Evolutionary conservation across 352 stramenopile genomes (phyloP).

Genomic region (Phytopythium aichiense): DNA sequence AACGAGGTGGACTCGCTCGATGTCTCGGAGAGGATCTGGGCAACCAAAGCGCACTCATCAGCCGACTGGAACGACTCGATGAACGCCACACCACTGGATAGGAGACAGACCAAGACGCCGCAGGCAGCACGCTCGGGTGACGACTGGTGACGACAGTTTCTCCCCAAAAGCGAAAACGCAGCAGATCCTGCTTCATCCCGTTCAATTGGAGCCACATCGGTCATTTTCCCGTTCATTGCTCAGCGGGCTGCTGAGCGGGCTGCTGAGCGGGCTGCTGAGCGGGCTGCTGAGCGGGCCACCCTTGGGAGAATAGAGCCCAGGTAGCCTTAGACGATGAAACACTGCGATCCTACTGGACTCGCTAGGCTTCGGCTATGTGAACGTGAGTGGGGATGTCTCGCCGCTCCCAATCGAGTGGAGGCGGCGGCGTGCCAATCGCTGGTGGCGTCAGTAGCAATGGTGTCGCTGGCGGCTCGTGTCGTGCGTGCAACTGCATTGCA

Average conservation of each 20-base stretch:
- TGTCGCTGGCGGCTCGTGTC: too few relatives aligned
- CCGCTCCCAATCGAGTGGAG: too few relatives aligned
- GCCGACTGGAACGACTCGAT: conserved; percentile 5
- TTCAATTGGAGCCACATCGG: too few relatives aligned
- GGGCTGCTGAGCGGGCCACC: not conserved
- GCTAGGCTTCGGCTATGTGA: too few relatives aligned
- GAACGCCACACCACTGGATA: not conserved
- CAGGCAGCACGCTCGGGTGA: not conserved
- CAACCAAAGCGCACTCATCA: not conserved
- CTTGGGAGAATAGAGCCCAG: conserved; percentile 20
- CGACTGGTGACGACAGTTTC: too few relatives aligned
- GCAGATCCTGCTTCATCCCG: not conserved
- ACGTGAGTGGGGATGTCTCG: too few relatives aligned
- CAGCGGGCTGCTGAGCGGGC: not conserved
- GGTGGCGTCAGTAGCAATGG: too few relatives aligned
- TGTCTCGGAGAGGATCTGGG: not conserved
- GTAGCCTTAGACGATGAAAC: too few relatives aligned
- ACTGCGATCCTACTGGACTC: too few relatives aligned
- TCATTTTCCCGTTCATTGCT: too few relatives aligned
- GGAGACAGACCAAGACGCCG: not conserved
- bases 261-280: not conserved
- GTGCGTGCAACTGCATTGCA: too few relatives aligned
- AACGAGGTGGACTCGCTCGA: not conserved
- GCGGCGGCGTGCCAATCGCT: too few relatives aligned
- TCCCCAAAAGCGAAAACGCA: not conserved